Conservation (phyloP, 2,329 filamentous ascomycete genomes). For the Zarea fungicola region DNA sequence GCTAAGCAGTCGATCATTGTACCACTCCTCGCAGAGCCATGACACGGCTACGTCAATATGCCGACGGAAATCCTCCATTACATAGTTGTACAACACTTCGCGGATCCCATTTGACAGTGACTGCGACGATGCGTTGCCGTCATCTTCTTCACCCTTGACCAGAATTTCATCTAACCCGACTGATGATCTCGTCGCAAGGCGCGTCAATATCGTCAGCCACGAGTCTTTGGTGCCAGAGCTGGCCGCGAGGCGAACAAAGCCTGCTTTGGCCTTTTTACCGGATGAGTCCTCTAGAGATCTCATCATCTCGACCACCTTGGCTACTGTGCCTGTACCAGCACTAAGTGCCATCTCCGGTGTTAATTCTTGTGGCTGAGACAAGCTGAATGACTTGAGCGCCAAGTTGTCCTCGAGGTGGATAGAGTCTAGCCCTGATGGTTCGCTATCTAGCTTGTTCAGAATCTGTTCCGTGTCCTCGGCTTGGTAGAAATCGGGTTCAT, state of each 20-base stretch:
- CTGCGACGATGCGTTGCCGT: slow-evolving; percentile 24
- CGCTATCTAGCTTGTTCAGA: slow-evolving; percentile 68
- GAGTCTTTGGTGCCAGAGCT: slow-evolving; percentile 81
- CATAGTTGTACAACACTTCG: slow-evolving; percentile 74
- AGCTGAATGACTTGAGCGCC: slow-evolving; percentile 69
- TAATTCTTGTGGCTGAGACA: slow-evolving; percentile 71
- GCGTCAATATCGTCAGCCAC: slow-evolving; percentile 83
- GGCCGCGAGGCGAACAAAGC: slow-evolving; percentile 79
- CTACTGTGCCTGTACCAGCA: slow-evolving; percentile 68
- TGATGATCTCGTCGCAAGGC: slow-evolving; percentile 75
- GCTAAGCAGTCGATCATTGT: slow-evolving; percentile 64
- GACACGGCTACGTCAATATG: slow-evolving; percentile 86
- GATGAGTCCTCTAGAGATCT: slow-evolving; percentile 63
- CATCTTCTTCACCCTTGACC: slow-evolving; percentile 52
- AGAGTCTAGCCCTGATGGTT: slow-evolving; percentile 45
- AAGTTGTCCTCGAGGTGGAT: slow-evolving; percentile 38
- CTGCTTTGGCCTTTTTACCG: slow-evolving; percentile 58
- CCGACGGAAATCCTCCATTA: slow-evolving; percentile 86
- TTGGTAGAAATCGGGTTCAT: slow-evolving; percentile 80
- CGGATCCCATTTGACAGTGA: slow-evolving; percentile 67
- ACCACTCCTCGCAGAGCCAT: slow-evolving; percentile 98
- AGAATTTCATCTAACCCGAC: slow-evolving; percentile 59
- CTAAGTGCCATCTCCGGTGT: slow-evolving; percentile 66
- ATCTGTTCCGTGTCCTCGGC: slow-evolving; percentile 75
- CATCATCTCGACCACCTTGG: slow-evolving; percentile 74